Conservation (phyloP, 2,329 filamentous ascomycete species). For the Pseudogymnoascus sp. region DNA sequence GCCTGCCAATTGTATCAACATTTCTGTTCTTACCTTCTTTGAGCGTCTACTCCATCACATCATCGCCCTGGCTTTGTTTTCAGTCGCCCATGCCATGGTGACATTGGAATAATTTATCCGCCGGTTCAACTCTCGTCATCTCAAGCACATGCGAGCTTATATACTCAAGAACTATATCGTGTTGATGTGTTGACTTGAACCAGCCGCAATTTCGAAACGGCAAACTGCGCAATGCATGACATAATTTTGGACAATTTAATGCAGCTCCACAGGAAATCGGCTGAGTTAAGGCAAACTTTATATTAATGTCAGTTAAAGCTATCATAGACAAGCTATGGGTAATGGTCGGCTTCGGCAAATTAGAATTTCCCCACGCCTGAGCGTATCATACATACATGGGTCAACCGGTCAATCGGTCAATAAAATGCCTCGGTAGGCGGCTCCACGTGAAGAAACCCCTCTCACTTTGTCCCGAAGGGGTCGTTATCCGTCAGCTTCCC, state of each 20-base stretch:
- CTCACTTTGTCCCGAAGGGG: not conserved
- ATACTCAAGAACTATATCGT: not conserved
- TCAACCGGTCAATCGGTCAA: not conserved
- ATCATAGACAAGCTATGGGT: not conserved
- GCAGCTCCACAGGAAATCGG: not conserved
- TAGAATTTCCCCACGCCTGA: not conserved
- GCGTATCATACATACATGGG: not conserved
- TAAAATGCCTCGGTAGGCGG: constrained; percentile 3
- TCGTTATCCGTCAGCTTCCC: not conserved
- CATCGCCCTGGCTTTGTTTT: not conserved
- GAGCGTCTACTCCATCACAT: not conserved
- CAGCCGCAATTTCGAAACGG: not conserved
- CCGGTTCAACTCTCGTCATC: not conserved
- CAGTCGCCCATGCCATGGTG: not conserved
- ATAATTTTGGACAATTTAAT: not conserved
- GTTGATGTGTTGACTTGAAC: not conserved
- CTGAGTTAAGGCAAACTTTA: not conserved
- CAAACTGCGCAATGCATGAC: not conserved
- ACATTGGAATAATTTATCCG: not conserved
- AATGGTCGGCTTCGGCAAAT: not conserved
- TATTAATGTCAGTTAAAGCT: constrained; percentile 1
- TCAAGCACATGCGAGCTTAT: not conserved
- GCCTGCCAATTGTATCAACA: not conserved
- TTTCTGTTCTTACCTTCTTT: not conserved
- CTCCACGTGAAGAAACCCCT: not conserved